Conservation (phyloP, 164 flowering plant species). For the Aristolochia californica region DNA sequence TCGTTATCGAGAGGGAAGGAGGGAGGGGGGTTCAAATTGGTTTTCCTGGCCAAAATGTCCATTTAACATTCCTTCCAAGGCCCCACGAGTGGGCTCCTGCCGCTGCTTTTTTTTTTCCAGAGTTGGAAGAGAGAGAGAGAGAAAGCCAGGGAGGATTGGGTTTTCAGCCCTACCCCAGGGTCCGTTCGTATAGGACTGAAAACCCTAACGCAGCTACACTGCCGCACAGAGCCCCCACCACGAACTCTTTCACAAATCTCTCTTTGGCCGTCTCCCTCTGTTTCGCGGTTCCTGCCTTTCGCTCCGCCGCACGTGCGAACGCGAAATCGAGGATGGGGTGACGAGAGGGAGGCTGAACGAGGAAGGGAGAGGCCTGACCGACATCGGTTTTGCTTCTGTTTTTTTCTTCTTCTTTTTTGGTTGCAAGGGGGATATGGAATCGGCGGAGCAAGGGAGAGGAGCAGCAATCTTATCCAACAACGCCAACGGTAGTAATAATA, state of each 20-base stretch:
- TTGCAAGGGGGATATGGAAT: slow-evolving; percentile 22
- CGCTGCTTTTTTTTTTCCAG: slow-evolving; percentile 1
- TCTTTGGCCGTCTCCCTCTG: no score
- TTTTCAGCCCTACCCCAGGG: background rate
- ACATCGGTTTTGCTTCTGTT: no score
- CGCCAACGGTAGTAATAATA: slow-evolving; percentile 4
- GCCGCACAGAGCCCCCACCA: no score
- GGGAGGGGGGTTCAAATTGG: background rate
- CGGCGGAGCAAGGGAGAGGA: slow-evolving; percentile 17
- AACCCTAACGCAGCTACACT: no score
- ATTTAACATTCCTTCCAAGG: slow-evolving; percentile 21
- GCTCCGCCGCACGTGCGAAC: background rate
- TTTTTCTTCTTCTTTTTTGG: background rate
- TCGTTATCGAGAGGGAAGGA: background rate
- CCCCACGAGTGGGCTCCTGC: slow-evolving; percentile 18
- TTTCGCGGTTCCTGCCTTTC: no score
- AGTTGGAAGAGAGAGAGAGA: background rate
- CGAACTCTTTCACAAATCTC: no score
- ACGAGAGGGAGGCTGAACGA: no score
- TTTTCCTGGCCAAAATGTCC: background rate
- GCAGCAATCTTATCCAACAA: background rate
- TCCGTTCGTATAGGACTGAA: no score
- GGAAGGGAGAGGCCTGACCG: background rate
- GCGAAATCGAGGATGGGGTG: slow-evolving; percentile 13
- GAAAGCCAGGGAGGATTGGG: background rate